Evolutionary conservation across 441 rosid genomes (phyloP), one percentile per base, ranked within the genome.

Genomic region (Pelargonium myrrhifolium): DNA sequence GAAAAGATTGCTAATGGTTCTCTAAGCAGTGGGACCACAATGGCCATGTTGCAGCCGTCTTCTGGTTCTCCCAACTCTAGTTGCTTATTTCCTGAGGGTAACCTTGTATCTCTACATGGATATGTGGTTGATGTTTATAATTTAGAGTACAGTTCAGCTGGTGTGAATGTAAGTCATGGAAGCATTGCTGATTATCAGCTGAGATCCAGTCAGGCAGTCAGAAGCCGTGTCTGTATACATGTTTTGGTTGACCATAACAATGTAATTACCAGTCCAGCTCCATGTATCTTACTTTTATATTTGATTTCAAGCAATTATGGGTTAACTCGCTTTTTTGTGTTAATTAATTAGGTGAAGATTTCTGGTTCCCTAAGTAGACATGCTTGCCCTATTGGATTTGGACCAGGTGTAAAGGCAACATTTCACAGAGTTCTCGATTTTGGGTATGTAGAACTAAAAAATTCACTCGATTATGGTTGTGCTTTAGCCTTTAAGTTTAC

Each of bases 321-420:
- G 70, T 70, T 31, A 71, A 65, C 67, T 76, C 51, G 62, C 68
- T 68, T 65, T 39, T 24, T 74, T 24, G 14, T 73, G 60, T 71
- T 64, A 43, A 51, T 71, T 71, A 53, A 40, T 65, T 77, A 90
- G 98, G 92, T 90, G 68, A 83, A 68, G 68, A 80, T 90, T 51
- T 80, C 76, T 70, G 90, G 96, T 78, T 80, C 80, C 42, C 67
- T 82, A 15, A 76, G 82, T 60, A 85, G 83, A 77, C 77, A 77
- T 66, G 76, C 79, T 49, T 83, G 76, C 77, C 92, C 89, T 72
- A 80, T 77, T 74, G 97, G 95, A 74, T 86, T 93, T 71, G 89
- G 92, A 51, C 80, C 87, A 62, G 89, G 90, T 71, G 83, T 66
- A n/a, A 81, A 79, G 72, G 96, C 95, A 59, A 84, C 92, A 12